These are phyloP conservation scores for Puccinia polysora DNA, from an alignment of 1,284 basidiomycete genomes.

Conservation along the genomic window DNA sequence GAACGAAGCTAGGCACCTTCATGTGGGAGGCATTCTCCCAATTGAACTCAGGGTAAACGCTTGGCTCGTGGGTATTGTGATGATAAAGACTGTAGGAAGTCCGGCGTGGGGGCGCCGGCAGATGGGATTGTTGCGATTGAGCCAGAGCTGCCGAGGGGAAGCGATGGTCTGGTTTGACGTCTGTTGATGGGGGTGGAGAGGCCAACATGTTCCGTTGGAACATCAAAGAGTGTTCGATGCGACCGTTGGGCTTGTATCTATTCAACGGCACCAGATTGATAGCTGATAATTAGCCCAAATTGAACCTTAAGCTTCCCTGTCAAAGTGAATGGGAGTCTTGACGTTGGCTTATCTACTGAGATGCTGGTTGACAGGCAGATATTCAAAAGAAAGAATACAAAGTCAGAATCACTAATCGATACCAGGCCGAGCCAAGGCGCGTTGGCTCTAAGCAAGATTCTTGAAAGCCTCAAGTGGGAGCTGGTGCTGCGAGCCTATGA, in stretches of 20 bases:
- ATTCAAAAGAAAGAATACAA: too few relatives aligned
- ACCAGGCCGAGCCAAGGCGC: too few relatives aligned
- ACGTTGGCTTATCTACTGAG: too few relatives aligned
- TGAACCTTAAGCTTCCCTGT: too few relatives aligned
- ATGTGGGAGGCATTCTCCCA: background rate
- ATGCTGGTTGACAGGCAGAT: too few relatives aligned
- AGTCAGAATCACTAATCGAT: too few relatives aligned
- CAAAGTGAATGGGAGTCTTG: too few relatives aligned
- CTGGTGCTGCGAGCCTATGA: too few relatives aligned
- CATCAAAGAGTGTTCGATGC: constrained; percentile 20
- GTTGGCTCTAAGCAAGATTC: too few relatives aligned
- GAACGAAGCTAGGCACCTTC: background rate
- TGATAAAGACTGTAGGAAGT: constrained; percentile 27
- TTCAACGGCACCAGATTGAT: background rate
- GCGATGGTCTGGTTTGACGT: constrained; percentile 18
- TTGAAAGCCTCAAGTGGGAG: too few relatives aligned
- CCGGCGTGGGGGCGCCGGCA: constrained; percentile 9
- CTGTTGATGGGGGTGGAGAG: constrained; percentile 27
- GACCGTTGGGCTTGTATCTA: background rate
- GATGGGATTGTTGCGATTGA: constrained; percentile 3
- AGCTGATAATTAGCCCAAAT: constrained; percentile 3
- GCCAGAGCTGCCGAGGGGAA: background rate
- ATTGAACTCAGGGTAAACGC: constrained; percentile 15
- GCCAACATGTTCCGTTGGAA: constrained; percentile 22
- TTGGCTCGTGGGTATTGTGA: constrained; percentile 5